Evolutionary conservation across 768 basidiomycete genomes (phyloP), one percentile per base, ranked within the genome.

Genomic region (Roridomyces roridus): DNA sequence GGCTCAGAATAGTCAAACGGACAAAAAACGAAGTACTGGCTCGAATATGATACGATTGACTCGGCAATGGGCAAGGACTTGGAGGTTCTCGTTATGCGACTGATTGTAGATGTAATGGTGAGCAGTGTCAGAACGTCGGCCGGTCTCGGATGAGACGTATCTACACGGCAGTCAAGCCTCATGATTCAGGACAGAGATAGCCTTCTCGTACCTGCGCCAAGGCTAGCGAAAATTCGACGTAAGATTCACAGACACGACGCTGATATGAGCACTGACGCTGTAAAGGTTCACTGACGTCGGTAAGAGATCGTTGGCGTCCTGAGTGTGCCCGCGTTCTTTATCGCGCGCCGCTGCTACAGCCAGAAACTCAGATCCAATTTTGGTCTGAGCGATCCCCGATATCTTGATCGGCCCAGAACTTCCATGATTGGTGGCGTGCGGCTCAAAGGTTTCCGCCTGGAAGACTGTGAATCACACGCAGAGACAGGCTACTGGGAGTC

Each of bases 51-150:
- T 74, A 5, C 80, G 76, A 21, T 77, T 72, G 18, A 84, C 84
- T 2, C 72, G 74, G 40, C 75, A 75, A 39, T 73, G 70, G 17
- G 69, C 65, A 25, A 75, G 55, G 6, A 85, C 70, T 5, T 65
- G 64, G 15, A 85, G 61, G 52, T 83, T 84, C 36, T 69, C 65
- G 58, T 79, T 77, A 39, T 70, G 64, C 4, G 70, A 59, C 51
- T 81, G 77, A 40, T 77, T 80, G 59, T 85, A 85, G 40, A 85
- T 68, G 46, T 78, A 84, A 60, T 75, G 61, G 57, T 84, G 80
- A 4, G 87, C 76, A 0, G 79, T 64, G 63, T 88, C 86, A 0
- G 85, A 86, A 20, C 87, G 81, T 42, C 62, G 74, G 23, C 87
- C 87, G 3, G 78, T 83, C 17, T 69, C 66, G 2, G 64, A 68